Evolutionary conservation across 495 filamentous ascomycete genomes (phyloP).

Genomic region (Hyphodiscus hymeniophilus): DNA sequence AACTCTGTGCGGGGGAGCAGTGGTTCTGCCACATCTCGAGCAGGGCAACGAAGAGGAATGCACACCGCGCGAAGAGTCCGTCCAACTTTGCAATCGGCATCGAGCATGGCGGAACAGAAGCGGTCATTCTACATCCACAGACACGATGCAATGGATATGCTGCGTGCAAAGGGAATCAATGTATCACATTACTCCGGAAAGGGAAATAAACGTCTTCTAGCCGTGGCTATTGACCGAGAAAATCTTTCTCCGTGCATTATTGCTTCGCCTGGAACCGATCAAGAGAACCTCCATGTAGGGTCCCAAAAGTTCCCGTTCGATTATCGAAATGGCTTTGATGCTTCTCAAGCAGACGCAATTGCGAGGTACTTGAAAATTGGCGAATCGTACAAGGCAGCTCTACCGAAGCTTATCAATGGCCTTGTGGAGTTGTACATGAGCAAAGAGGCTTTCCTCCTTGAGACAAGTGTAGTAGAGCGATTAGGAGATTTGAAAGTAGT

Average conservation of each 20-base stretch:
- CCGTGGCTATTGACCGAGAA: slow-evolving; percentile 58
- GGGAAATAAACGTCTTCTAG: slow-evolving; percentile 34
- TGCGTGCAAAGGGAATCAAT: slow-evolving; percentile 43
- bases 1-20: slow-evolving; percentile 13
- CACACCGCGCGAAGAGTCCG: slow-evolving; percentile 36
- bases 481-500: slow-evolving; percentile 39
- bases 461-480: slow-evolving; percentile 35
- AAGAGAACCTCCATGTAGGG: slow-evolving; percentile 19
- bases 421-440: slow-evolving; percentile 55
- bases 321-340: slow-evolving; percentile 36
- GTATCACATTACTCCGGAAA: slow-evolving; percentile 35
- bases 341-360: slow-evolving; percentile 30
- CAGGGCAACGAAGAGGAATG: slow-evolving; percentile 36
- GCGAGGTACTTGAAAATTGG: slow-evolving; percentile 45
- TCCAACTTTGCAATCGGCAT: neutral
- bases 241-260: slow-evolving; percentile 58
- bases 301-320: slow-evolving; percentile 54
- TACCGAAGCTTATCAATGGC: slow-evolving; percentile 41
- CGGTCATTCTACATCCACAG: slow-evolving; percentile 53
- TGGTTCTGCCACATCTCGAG: slow-evolving; percentile 25
- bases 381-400: slow-evolving; percentile 25
- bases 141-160: slow-evolving; percentile 49
- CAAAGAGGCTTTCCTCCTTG: slow-evolving; percentile 59
- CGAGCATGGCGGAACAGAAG: slow-evolving; percentile 27
- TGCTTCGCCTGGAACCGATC: slow-evolving; percentile 43